These are phyloP conservation scores for Adansonia gregorii DNA, from an alignment of 441 rosid species.

Conservation along the genomic window DNA sequence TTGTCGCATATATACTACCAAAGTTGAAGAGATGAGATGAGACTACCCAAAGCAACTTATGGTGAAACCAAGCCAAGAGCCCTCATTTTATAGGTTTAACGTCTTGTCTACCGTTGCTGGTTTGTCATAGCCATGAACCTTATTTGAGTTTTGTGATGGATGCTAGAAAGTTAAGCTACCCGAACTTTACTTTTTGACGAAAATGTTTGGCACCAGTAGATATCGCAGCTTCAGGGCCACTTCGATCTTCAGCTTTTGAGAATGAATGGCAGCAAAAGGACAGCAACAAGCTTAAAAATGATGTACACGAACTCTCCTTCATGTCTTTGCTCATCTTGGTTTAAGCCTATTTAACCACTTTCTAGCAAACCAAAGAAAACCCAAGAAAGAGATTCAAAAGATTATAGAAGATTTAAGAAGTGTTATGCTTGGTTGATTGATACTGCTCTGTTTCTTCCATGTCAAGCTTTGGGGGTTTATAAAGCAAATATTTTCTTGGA, in stretches of 20 bases:
- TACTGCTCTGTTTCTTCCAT: background rate
- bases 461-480: background rate
- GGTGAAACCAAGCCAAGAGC: too few relatives aligned
- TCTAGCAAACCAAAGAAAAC: background rate
- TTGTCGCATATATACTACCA: too few relatives aligned
- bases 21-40: background rate
- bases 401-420: background rate
- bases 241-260: background rate
- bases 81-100: too few relatives aligned
- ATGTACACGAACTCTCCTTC: background rate
- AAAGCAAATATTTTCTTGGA: background rate
- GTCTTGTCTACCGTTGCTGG: too few relatives aligned
- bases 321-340: conserved; percentile 29
- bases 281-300: conserved; percentile 17
- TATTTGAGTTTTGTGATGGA: background rate
- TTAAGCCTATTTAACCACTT: background rate
- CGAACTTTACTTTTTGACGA: conserved; percentile 37
- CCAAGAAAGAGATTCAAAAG: background rate
- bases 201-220: conserved; percentile 47
- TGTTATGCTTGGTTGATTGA: background rate
- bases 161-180: conserved; percentile 21
- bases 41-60: too few relatives aligned
- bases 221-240: conserved; percentile 29
- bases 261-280: conserved; percentile 10
- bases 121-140: too few relatives aligned